Percentiles rank a stretch among this genome's conserved stretches.
phyloP scores from a whole-genome alignment of 192 early-diverging fungal genomes.

The Umbelopsis sp. region DNA sequence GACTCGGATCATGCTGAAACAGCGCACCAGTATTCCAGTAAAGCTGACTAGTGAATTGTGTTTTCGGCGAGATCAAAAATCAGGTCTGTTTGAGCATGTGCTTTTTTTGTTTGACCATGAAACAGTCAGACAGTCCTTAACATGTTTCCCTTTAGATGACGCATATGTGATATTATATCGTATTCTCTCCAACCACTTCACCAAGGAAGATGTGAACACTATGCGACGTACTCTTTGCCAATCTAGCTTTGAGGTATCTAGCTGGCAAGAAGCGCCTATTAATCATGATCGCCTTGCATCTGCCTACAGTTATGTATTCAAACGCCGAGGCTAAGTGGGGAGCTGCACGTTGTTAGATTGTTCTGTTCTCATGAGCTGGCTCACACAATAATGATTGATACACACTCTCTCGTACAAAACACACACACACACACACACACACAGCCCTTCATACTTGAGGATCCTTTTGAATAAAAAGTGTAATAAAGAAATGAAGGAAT shows the following conservation, averaged over 20 bases:
- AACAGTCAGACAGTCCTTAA: too few species aligned
- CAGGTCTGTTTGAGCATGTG: neutral
- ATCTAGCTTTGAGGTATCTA: constrained; percentile 10
- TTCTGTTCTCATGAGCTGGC: neutral
- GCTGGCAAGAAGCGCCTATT: neutral
- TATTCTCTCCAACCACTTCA: neutral
- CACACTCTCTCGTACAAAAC: too few species aligned
- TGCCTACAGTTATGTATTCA: constrained; percentile 7
- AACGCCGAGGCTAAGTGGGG: neutral
- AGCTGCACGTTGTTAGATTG: neutral
- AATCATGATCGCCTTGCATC: constrained; percentile 2
- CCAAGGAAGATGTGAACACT: constrained; percentile 1
- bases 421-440: too few species aligned
- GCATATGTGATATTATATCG: constrained; percentile 3
- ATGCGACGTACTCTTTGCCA: constrained; percentile 9
- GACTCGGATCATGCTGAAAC: neutral
- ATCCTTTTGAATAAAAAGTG: neutral
- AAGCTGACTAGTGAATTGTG: neutral
- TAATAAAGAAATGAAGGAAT: neutral
- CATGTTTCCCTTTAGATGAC: neutral
- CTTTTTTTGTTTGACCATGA: neutral
- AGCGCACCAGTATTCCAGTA: constrained; percentile 10
- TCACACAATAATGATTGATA: neutral
- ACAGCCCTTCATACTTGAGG: too few species aligned
- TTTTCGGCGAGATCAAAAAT: constrained; percentile 11